Conservation (phyloP, 768 basidiomycete genomes). For the Termitomyces sp. region DNA sequence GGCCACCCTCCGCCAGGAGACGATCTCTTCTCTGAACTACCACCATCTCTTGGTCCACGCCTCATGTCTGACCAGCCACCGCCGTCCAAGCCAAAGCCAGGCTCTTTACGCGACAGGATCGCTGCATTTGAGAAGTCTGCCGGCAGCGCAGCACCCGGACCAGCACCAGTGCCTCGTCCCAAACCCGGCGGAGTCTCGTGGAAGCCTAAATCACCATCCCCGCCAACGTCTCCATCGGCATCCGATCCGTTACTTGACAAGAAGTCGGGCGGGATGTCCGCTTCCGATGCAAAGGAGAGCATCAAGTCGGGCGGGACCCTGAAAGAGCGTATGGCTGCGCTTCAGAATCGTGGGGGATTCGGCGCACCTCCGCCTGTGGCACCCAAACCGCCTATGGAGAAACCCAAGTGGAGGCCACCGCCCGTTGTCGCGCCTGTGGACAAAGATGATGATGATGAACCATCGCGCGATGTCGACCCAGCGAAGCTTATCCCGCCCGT, state of each 20-base stretch:
- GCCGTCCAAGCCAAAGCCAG: slow-evolving; percentile 62
- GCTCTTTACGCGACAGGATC: slow-evolving; percentile 84
- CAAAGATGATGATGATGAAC: slow-evolving; percentile 42
- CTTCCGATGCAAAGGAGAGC: slow-evolving; percentile 84
- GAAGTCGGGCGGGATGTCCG: slow-evolving; percentile 58
- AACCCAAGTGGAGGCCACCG: slow-evolving; percentile 87
- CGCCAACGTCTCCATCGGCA: slow-evolving; percentile 37
- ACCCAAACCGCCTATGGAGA: slow-evolving; percentile 60
- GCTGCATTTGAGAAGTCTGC: slow-evolving; percentile 80
- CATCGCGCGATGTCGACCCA: slow-evolving; percentile 19
- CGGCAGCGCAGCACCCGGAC: slow-evolving; percentile 25
- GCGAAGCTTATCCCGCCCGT: slow-evolving; percentile 34
- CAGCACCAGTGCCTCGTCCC: slow-evolving; percentile 49
- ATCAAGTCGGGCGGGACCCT: slow-evolving; percentile 78
- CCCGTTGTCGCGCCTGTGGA: slow-evolving; percentile 45
- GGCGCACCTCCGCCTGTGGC: slow-evolving; percentile 53
- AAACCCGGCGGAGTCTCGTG: slow-evolving; percentile 69
- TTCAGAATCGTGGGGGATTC: slow-evolving; percentile 82
- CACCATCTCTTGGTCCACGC: slow-evolving; percentile 6
- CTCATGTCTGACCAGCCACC: slow-evolving; percentile 58
- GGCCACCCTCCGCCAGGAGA: neutral
- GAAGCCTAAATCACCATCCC: slow-evolving; percentile 64
- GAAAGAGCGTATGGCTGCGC: slow-evolving; percentile 93
- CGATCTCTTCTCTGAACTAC: slow-evolving; percentile 13
- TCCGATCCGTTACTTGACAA: slow-evolving; percentile 22